phyloP scores from a whole-genome alignment of 805 yeast genomes.

The Saccharomyces kudriavzevii region DNA sequence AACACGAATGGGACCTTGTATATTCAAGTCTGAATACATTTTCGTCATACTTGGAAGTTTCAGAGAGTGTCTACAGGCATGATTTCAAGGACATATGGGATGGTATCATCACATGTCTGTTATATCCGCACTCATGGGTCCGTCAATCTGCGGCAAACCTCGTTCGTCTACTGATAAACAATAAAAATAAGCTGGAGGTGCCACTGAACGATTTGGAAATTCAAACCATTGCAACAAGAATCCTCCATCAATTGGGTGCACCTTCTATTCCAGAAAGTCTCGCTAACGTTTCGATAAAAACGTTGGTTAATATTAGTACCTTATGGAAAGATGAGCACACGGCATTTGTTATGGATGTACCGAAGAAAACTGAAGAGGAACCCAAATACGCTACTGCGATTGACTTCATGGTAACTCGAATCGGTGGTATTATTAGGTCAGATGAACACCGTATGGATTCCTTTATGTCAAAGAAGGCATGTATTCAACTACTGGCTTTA shows the following conservation, averaged over 20 bases:
- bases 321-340: slow-evolving; percentile 49
- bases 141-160: slow-evolving; percentile 59
- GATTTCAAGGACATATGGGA: slow-evolving; percentile 42
- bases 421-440: slow-evolving; percentile 55
- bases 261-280: slow-evolving; percentile 59
- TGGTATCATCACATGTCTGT: slow-evolving; percentile 43
- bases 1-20: slow-evolving; percentile 67
- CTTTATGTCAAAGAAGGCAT: slow-evolving; percentile 52
- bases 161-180: slow-evolving; percentile 43
- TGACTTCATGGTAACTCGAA: slow-evolving; percentile 43
- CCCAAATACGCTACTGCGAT: slow-evolving; percentile 20
- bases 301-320: slow-evolving; percentile 51
- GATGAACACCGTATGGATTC: slow-evolving; percentile 51
- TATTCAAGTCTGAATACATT: slow-evolving; percentile 57
- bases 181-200: slow-evolving; percentile 27
- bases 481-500: slow-evolving; percentile 66
- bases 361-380: slow-evolving; percentile 17
- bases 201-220: slow-evolving; percentile 39
- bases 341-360: slow-evolving; percentile 30
- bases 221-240: slow-evolving; percentile 61
- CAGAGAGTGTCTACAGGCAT: slow-evolving; percentile 25
- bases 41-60: slow-evolving; percentile 34
- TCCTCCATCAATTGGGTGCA: slow-evolving; percentile 74
- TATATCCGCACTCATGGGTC: slow-evolving; percentile 91
- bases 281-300: slow-evolving; percentile 57